These are phyloP conservation scores for Kuraishia molischiana DNA, from an alignment of 805 yeast species.

Conservation along the genomic window DNA sequence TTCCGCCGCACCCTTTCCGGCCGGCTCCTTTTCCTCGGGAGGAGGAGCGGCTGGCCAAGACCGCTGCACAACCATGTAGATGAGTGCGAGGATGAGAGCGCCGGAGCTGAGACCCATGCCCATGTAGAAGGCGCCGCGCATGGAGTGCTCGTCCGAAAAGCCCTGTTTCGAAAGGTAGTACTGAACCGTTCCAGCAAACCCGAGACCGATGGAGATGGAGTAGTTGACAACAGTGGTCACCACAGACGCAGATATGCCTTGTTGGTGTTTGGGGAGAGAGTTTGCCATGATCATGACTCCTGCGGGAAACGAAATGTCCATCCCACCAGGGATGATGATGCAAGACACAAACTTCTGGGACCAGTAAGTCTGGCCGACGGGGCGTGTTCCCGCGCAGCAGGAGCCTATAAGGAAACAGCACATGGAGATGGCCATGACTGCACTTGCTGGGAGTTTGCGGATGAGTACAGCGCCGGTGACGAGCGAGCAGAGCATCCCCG, in stretches of 20 bases:
- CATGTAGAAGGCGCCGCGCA: constrained; percentile 47
- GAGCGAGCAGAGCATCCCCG: constrained; percentile 49
- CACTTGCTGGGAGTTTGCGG: constrained; percentile 35
- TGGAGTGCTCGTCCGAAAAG: constrained; percentile 27
- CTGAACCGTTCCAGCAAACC: constrained; percentile 63
- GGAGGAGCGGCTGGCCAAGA: too few relatives aligned
- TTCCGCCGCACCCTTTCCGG: too few relatives aligned
- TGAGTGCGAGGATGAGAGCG: constrained; percentile 22
- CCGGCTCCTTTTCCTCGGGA: too few relatives aligned
- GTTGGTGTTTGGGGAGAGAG: constrained; percentile 49
- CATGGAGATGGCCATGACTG: constrained; percentile 40
- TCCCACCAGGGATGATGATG: constrained; percentile 55
- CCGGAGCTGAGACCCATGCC: constrained; percentile 52
- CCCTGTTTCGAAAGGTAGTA: constrained; percentile 22
- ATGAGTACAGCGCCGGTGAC: constrained; percentile 36
- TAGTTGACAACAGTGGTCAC: constrained; percentile 65
- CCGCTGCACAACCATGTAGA: too few relatives aligned
- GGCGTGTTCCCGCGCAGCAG: constrained; percentile 42
- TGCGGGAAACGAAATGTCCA: constrained; percentile 75
- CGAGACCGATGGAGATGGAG: constrained; percentile 61
- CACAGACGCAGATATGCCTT: constrained; percentile 73
- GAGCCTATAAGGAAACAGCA: constrained; percentile 45
- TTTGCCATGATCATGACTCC: constrained; percentile 55
- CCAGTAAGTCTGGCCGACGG: constrained; percentile 53
- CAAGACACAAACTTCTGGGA: constrained; percentile 44